phyloP scores from a whole-genome alignment of 192 early-diverging fungal species.

The Backusella macrospora region DNA sequence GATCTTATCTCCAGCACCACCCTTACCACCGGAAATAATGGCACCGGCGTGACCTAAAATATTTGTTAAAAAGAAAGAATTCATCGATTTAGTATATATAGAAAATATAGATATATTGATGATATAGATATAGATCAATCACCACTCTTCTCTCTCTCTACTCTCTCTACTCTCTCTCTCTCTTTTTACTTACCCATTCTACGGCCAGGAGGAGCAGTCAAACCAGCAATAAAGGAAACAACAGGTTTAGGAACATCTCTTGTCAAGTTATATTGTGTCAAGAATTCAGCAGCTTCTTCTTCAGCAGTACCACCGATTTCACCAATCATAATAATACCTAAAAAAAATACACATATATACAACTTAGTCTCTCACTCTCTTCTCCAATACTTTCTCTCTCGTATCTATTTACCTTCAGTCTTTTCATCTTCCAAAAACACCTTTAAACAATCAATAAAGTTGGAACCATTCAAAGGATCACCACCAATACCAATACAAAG shows the following conservation, averaged over 20 bases:
- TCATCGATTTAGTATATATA: too few species aligned
- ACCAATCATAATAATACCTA: conserved; percentile 96
- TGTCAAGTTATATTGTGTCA: conserved; percentile 91
- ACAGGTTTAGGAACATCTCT: conserved; percentile 92
- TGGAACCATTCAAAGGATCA: conserved; percentile 99
- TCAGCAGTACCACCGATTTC: conserved; percentile 99
- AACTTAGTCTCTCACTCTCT: too few species aligned
- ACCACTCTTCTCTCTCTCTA: not conserved
- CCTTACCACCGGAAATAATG: conserved; percentile 99
- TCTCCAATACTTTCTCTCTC: too few species aligned
- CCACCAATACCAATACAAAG: conserved; percentile 98
- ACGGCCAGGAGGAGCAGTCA: conserved; percentile 97
- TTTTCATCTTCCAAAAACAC: conserved; percentile 93
- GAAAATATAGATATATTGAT: too few species aligned
- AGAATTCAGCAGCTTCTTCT: conserved; percentile 97
- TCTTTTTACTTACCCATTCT: conserved; percentile 78
- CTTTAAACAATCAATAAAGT: conserved; percentile 96
- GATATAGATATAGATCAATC: not conserved
- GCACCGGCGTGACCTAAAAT: conserved; percentile 86
- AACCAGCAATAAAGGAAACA: conserved; percentile 99
- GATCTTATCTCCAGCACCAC: conserved; percentile 97
- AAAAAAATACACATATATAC: too few species aligned
- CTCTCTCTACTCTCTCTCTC: too few species aligned
- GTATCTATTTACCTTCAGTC: conserved; percentile 74
- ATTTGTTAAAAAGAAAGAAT: not conserved